Evolutionary conservation across 441 rosid species (phyloP).

Genomic region (Arabidopsis hybrid): DNA sequence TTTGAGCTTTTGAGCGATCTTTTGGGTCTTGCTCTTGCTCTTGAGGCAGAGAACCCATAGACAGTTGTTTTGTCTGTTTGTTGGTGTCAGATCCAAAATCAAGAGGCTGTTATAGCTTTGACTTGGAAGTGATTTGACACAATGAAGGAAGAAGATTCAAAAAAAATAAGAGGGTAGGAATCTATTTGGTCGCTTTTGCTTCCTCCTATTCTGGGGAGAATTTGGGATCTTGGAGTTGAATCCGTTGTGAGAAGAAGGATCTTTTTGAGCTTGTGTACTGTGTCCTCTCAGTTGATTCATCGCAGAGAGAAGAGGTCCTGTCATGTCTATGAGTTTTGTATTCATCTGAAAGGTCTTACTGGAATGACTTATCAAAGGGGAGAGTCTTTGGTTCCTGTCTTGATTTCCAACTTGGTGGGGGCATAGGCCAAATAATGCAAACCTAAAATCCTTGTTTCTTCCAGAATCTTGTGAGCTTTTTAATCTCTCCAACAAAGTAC

Average conservation of each 20-base stretch:
- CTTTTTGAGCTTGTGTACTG: not conserved
- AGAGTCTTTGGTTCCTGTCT: constrained; percentile 55
- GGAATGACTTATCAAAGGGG: constrained; percentile 46
- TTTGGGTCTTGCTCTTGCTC: constrained; percentile 3
- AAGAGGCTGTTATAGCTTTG: constrained; percentile 49
- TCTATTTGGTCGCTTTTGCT: constrained; percentile 18
- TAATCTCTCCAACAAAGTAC: constrained; percentile 36
- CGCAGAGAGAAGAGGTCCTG: constrained; percentile 49
- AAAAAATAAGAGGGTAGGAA: constrained; percentile 26
- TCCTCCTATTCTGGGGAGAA: not conserved
- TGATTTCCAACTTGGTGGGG: constrained; percentile 59
- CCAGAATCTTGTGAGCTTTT: constrained; percentile 36
- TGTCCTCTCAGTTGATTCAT: constrained; percentile 46
- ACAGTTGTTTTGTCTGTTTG: constrained; percentile 4
- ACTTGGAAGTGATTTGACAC: constrained; percentile 48
- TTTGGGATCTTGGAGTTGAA: constrained; percentile 15
- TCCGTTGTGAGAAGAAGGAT: not conserved
- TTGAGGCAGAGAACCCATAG: not conserved
- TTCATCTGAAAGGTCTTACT: constrained; percentile 49
- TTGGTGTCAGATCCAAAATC: constrained; percentile 49
- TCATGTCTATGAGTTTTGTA: constrained; percentile 48
- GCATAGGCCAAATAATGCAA: constrained; percentile 53
- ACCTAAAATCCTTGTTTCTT: constrained; percentile 40
- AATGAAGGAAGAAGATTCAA: constrained; percentile 18
- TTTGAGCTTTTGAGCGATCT: constrained; percentile 40